These are phyloP conservation scores for Butyriboletus loyo DNA, from an alignment of 768 basidiomycete species.

Conservation along the genomic window DNA sequence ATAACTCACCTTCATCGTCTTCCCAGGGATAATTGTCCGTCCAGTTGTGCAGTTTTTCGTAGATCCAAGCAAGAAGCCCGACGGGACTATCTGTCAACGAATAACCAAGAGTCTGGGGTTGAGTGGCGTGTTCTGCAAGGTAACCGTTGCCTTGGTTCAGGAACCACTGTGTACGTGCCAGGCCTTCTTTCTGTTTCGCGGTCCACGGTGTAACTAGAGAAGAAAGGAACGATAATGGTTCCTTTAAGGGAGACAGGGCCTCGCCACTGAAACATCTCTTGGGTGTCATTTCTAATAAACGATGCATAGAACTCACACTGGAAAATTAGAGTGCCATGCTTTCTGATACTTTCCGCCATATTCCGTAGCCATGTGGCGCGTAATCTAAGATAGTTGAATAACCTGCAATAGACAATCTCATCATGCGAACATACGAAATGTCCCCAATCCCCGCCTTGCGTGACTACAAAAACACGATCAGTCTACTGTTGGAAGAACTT, in stretches of 20 bases:
- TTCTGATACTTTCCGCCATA: constrained; percentile 45
- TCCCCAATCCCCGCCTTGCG: constrained; percentile 52
- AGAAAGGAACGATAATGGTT: constrained; percentile 30
- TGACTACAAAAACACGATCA: constrained; percentile 31
- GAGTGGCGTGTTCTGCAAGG: constrained; percentile 33
- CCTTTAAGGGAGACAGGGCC: constrained; percentile 20
- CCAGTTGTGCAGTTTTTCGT: constrained; percentile 49
- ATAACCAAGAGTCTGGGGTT: constrained; percentile 55
- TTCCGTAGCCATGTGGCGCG: constrained; percentile 28
- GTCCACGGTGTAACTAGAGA: constrained; percentile 30
- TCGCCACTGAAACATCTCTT: constrained; percentile 12
- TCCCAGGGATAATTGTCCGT: constrained; percentile 55
- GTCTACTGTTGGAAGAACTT: neutral
- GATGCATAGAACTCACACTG: constrained; percentile 32
- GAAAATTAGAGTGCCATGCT: constrained; percentile 52
- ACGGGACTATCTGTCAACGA: constrained; percentile 54
- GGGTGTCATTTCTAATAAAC: neutral
- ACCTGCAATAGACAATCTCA: neutral
- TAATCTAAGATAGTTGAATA: constrained; percentile 30
- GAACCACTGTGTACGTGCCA: constrained; percentile 22
- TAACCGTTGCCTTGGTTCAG: constrained; percentile 30
- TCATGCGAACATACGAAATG: constrained; percentile 24
- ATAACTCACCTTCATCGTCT: constrained; percentile 49
- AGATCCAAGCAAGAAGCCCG: constrained; percentile 53
- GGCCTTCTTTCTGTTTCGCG: constrained; percentile 23